These are phyloP conservation scores for Wickerhamiella galacta DNA, from an alignment of 805 yeast genomes.

Conservation along the genomic window DNA sequence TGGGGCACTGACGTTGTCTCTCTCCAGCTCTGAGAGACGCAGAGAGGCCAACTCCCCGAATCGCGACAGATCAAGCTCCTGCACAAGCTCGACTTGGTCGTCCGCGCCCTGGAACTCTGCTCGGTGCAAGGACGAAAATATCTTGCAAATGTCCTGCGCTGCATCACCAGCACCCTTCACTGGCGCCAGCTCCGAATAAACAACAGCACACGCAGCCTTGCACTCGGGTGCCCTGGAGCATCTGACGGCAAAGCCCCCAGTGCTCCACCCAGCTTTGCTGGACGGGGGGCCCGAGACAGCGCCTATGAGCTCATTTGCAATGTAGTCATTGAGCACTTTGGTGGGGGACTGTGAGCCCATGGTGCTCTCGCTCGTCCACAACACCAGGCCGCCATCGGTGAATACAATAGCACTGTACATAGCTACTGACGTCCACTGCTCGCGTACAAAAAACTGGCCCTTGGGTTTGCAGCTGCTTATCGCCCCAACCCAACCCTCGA, in stretches of 20 bases:
- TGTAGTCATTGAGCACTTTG: slow-evolving; percentile 30
- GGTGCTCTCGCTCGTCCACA: slow-evolving; percentile 29
- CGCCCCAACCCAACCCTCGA: no score
- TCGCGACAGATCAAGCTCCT: slow-evolving; percentile 20
- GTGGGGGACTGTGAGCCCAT: slow-evolving; percentile 24
- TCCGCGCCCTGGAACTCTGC: slow-evolving; percentile 11
- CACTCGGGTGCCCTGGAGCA: slow-evolving; percentile 28
- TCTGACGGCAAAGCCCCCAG: slow-evolving; percentile 30
- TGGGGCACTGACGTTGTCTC: no score
- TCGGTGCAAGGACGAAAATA: slow-evolving; percentile 18
- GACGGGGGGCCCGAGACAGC: slow-evolving; percentile 15
- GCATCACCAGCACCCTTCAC: slow-evolving; percentile 21
- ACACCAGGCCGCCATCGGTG: slow-evolving; percentile 35
- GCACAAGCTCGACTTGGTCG: slow-evolving; percentile 14
- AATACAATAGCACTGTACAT: slow-evolving; percentile 23
- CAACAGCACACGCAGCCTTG: slow-evolving; percentile 26
- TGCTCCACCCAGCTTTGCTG: slow-evolving; percentile 16
- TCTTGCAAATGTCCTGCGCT: slow-evolving; percentile 19
- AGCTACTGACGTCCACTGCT: background rate
- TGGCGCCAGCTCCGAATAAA: slow-evolving; percentile 23
- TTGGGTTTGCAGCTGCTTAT: background rate
- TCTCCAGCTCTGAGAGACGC: no score
- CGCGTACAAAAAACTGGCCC: background rate
- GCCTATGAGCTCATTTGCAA: slow-evolving; percentile 32
- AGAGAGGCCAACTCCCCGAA: slow-evolving; percentile 31